Evolutionary conservation across 2,329 filamentous ascomycete species (phyloP).

Genomic region (Aspergillus thermomutatus): DNA sequence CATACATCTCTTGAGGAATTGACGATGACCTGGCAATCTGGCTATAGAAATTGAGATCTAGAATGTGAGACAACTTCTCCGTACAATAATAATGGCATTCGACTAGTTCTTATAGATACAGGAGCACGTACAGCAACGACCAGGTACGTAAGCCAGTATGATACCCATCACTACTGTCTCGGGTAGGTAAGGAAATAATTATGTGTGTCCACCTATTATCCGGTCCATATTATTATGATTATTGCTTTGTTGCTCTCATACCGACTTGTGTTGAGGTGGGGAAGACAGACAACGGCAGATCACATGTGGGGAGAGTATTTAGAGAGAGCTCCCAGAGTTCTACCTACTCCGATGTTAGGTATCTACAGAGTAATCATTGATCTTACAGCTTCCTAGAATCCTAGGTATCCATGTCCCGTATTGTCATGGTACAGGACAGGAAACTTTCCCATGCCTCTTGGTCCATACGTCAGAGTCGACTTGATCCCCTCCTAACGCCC

Average conservation of each 20-base stretch:
- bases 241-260: slow-evolving; percentile 5
- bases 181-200: background rate
- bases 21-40: background rate
- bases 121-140: no score
- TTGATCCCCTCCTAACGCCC: background rate
- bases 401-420: background rate
- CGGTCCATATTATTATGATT: background rate
- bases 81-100: background rate
- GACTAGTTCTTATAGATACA: background rate
- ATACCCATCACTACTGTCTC: background rate
- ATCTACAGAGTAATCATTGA: background rate
- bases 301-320: slow-evolving; percentile 16
- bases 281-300: slow-evolving; percentile 2
- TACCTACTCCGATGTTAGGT: background rate
- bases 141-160: background rate
- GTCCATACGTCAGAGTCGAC: background rate
- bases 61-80: no score
- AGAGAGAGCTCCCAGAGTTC: background rate
- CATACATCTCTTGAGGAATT: background rate
- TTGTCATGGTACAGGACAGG: background rate
- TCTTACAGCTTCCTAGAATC: background rate
- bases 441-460: background rate
- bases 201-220: background rate
- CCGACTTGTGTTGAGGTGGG: background rate
- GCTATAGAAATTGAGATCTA: background rate